A percentile compares a stretch with the other conserved stretches of the same genome.
Evolutionary conservation across 1,284 basidiomycete genomes (phyloP).

Genomic region (Cutaneotrichosporon sp.): DNA sequence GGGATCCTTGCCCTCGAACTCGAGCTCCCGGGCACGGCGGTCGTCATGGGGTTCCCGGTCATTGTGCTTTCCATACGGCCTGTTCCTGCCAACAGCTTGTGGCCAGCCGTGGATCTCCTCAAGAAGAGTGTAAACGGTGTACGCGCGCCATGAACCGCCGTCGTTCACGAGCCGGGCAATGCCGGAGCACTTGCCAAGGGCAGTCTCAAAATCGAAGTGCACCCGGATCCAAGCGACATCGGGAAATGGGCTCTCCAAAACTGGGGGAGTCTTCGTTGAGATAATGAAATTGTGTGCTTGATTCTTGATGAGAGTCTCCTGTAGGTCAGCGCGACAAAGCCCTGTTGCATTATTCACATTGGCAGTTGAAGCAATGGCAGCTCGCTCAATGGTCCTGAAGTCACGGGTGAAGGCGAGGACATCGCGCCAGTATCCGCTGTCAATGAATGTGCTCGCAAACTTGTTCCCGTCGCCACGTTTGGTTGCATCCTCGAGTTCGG

Average conservation of each 20-base stretch:
- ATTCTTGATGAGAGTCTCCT: slow-evolving; percentile 43
- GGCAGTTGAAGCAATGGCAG: too few relatives aligned
- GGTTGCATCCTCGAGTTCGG: background rate
- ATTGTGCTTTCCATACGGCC: slow-evolving; percentile 39
- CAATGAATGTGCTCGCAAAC: slow-evolving; percentile 5
- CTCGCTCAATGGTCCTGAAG: slow-evolving; percentile 27
- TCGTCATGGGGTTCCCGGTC: slow-evolving; percentile 31
- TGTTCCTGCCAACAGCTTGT: slow-evolving; percentile 49
- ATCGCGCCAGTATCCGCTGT: slow-evolving; percentile 16
- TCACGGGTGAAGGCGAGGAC: slow-evolving; percentile 34
- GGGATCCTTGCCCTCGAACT: slow-evolving; percentile 50
- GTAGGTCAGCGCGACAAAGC: background rate
- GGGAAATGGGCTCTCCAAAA: slow-evolving; percentile 52
- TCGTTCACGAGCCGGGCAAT: slow-evolving; percentile 56
- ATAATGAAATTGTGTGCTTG: slow-evolving; percentile 51
- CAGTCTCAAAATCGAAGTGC: slow-evolving; percentile 59
- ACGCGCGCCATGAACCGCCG: slow-evolving; percentile 57
- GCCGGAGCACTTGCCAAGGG: slow-evolving; percentile 53
- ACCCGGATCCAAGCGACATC: slow-evolving; percentile 59
- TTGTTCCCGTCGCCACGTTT: background rate
- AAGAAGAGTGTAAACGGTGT: slow-evolving; percentile 58
- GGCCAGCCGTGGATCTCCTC: slow-evolving; percentile 57
- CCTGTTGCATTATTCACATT: too few relatives aligned
- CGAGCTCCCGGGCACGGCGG: slow-evolving; percentile 41
- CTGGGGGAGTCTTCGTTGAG: slow-evolving; percentile 42